phyloP scores from a whole-genome alignment of 208 protist species.

The Acanthamoeba healyi region DNA sequence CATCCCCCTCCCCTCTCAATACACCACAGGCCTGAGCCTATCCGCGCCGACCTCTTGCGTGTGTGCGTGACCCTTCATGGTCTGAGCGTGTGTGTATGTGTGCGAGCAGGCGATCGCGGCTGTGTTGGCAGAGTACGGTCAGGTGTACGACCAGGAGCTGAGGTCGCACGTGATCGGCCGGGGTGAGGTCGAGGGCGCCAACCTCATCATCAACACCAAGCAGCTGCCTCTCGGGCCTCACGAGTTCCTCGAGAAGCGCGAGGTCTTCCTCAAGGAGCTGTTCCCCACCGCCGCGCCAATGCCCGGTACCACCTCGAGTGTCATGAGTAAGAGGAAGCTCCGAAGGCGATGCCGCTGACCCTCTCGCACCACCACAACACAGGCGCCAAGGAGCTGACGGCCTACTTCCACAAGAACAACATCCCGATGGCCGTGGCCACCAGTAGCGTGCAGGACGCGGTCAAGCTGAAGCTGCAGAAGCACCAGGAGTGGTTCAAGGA shows the following conservation, averaged over 20 bases:
- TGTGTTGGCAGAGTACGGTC: conserved; percentile 23
- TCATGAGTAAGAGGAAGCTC: background rate
- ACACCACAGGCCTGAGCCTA: too few relatives aligned
- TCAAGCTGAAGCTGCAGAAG: conserved; percentile 72
- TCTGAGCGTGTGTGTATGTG: too few relatives aligned
- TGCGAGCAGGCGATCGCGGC: background rate
- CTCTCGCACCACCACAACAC: background rate
- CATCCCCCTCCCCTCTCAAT: background rate
- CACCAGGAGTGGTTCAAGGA: conserved; percentile 75
- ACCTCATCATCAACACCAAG: conserved; percentile 31
- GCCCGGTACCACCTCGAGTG: conserved; percentile 28
- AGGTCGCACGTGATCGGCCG: conserved; percentile 24
- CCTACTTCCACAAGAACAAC: conserved; percentile 67
- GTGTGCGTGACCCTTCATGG: too few relatives aligned
- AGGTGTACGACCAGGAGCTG: conserved; percentile 68
- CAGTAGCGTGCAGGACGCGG: conserved; percentile 18
- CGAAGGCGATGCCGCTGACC: background rate
- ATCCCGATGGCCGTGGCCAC: conserved; percentile 71
- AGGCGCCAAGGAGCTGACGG: conserved; percentile 62
- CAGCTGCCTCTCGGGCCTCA: conserved; percentile 56
- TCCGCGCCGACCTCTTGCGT: too few relatives aligned
- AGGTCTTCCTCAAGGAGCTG: conserved; percentile 71
- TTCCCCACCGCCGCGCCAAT: conserved; percentile 68
- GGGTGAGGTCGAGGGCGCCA: conserved; percentile 9
- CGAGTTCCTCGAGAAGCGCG: conserved; percentile 67